These are phyloP conservation scores for Tuber melanosporum DNA, from an alignment of 495 filamentous ascomycete genomes.

Conservation along the genomic window DNA sequence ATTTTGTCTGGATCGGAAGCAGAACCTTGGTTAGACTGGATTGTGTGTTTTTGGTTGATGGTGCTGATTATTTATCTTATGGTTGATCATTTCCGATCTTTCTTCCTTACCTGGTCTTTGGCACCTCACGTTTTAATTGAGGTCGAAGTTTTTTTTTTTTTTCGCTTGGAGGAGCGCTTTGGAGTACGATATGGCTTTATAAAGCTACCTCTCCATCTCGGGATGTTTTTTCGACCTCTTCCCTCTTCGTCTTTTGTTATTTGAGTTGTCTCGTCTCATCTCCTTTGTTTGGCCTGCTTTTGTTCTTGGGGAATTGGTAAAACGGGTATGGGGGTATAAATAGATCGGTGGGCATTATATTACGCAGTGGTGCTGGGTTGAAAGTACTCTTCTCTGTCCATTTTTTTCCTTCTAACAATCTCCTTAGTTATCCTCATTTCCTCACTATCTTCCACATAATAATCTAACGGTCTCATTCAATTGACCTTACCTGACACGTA, in stretches of 20 bases:
- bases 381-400: background rate
- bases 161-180: background rate
- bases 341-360: slow-evolving; percentile 1
- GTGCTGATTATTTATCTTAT: background rate
- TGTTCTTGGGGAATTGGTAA: background rate
- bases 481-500: background rate
- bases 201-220: background rate
- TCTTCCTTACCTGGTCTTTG: background rate
- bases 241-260: background rate
- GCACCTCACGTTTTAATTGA: slow-evolving; percentile 1
- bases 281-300: slow-evolving; percentile 5
- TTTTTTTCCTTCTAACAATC: background rate
- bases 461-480: background rate
- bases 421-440: background rate
- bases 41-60: background rate
- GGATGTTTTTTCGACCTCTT: background rate
- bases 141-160: background rate
- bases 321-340: background rate
- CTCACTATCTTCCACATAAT: background rate
- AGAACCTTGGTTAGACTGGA: background rate
- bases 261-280: background rate
- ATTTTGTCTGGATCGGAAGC: background rate
- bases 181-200: background rate
- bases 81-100: background rate
- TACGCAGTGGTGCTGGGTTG: slow-evolving; percentile 1